Evolutionary conservation across 805 yeast genomes (phyloP), one percentile per base, ranked within the genome.

Genomic region (Pichia cabralensis): DNA sequence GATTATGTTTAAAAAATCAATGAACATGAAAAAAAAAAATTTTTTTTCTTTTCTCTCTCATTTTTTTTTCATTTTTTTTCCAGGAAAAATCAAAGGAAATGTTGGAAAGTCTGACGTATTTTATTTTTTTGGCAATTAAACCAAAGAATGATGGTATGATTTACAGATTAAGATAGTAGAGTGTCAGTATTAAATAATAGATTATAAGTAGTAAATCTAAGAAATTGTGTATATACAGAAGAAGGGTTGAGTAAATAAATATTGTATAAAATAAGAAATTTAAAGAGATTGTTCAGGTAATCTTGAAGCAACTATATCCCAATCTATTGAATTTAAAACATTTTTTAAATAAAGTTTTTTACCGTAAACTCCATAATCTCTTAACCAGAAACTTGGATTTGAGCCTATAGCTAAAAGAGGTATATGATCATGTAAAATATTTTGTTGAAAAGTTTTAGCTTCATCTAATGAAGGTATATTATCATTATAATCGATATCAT

Each of bases 281-380:
- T n/a, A n/a, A n/a, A n/a, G n/a, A n/a, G n/a, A n/a, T n/a, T n/a
- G n/a, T n/a, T n/a, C n/a, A 32, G 36, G 40, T 18, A 67, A 50
- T 51, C 78, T 64, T 44, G 57, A 56, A 49, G 73, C 75, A 21
- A 80, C 68, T 26, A 78, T 76, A 33, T 74, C 68, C 98, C 98
- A 92, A 60, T 89, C 78, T 40, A 88, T 69, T 44, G 84, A 67
- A 34, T 76, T 71, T 76, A 94, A 77, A 50, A 78, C 76, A 42
- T 77, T 78, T 41, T 71, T 71, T 45, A 92, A 67, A 58, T 81
- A 92, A 34, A 69, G 64, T 28, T 71, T 64, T 61, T 79, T 80
- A 17, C 92, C 94, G 52, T 67, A 79, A 10, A 79, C 81, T 35
- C 94, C 94, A 48, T 80, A 82, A 56, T 82, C 92, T 40, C 70